Base-by-base conservation (phyloP, 768 basidiomycete genomes). In the Boletus rubescentipes region DNA sequence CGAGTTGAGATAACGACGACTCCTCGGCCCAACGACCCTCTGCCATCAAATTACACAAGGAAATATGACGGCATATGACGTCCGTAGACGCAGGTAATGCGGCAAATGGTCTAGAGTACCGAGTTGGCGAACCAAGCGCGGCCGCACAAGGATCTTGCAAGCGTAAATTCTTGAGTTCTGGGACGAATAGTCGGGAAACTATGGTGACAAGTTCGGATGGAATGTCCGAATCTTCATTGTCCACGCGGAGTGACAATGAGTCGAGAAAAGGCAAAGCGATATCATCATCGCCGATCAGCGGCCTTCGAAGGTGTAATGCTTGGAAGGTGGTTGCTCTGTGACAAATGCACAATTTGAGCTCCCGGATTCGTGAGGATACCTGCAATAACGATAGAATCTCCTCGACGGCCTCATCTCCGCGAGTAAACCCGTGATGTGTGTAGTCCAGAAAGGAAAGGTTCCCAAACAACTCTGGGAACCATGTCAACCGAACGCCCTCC, bases 391-490 rank as follows among this genome's bases (percentile, higher is more conserved):
- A 72, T 37, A 85, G 61, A 42, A 88, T 72, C 61, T 89, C 87
- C 29, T 75, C 63, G 9, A 83, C 75, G 3, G 84, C 82, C 49
- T 79, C 75, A 54, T 78, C 71, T 5, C 82, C 86, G 18, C 66
- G 69, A 36, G 78, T 86, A 68, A 87, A 86, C 20, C 83, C 82
- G 54, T 88, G 87, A 60, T 89, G 87, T 1, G 84, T 83, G 59
- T 88, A 89, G 67, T 89, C 83, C 39, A 90, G 75, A 61, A 73
- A 80, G 7, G 78, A 79, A 40, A 89, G 73, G 63, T 85, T 84
- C 36, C 73, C 72, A 60, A 84, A 89, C 32, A 89, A 72, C 10
- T 79, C 79, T 32, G 86, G 82, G 12, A 78, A 64, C 86, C 86
- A 88, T 4, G 76, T 69, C 47, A 89, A 66, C 54, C 83, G 78